Evolutionary conservation across 352 stramenopile species (phyloP), one percentile per base, ranked within the genome.

Genomic region (Globisporangium polare): DNA sequence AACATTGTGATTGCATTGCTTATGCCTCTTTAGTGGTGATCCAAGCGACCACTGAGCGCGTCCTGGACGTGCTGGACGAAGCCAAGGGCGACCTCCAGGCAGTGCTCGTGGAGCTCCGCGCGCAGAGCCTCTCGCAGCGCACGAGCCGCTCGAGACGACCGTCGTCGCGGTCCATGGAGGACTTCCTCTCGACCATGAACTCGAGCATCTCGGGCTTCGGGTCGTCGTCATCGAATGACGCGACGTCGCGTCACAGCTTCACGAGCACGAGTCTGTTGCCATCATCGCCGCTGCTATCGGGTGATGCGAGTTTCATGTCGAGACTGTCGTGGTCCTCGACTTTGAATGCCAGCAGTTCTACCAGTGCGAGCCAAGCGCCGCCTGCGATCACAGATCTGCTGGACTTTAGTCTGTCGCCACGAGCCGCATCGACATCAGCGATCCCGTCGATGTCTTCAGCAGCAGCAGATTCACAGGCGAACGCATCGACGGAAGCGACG

Each of bases 21-120:
- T 0, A 27, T 49, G 3, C 2, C 29, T 61, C 17, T 75, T n/a
- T 56, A 87, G 77, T 88, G 65, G 85, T 94, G 8, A 92, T 92
- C 58, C 79, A 91, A 73, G 77, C 81, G 13, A 91, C 79, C 5
- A 90, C 70, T 4, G 72, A 88, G 35, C 72, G 83, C 33, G 79
- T 92, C 20, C 63, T 88, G 56, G 74, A 88, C 17, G 82, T 84
- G 5, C 42, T 94, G 9, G 83, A 94, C 63, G 85, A 92, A 59
- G 79, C 81, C 3, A 81, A 91, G 58, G 77, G 78, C 9, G 83
- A 92, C 54, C 67, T 90, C 29, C 69, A 81, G 31, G 60, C 73
- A 4, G 68, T 90, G 17, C 37, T 90, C 17, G 72, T 83, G 27
- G 80, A 88, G 58, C 72, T 92, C 9, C 81, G 79, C 35, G 76